Percentiles rank a stretch among this genome's conserved stretches.
Conservation (phyloP, 441 rosid species). For the Pelargonium fulgidum region DNA sequence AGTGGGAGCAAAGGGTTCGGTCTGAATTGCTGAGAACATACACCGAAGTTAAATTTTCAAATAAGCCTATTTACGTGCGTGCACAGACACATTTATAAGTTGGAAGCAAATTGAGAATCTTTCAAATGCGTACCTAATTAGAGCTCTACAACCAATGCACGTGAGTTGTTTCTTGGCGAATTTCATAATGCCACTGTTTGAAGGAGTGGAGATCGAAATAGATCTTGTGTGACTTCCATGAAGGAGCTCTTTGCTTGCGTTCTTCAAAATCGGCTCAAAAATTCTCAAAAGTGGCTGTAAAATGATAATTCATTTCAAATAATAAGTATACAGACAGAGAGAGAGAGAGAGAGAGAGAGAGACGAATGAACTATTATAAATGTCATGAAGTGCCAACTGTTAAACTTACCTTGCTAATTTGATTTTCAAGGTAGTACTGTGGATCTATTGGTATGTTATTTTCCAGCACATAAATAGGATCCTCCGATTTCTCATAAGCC, state of each 20-base stretch:
- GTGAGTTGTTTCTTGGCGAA: constrained; percentile 80
- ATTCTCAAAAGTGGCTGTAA: constrained; percentile 88
- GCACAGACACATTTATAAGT: too few relatives aligned
- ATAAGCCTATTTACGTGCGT: too few relatives aligned
- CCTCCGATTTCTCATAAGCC: constrained; percentile 98
- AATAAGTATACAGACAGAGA: constrained; percentile 9
- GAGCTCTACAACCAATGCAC: constrained; percentile 90
- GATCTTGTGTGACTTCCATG: constrained; percentile 90
- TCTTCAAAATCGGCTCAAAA: constrained; percentile 93
- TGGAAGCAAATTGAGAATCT: constrained; percentile 17
- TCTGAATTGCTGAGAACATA: constrained; percentile 42
- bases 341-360: background rate
- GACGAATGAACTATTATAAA: background rate
- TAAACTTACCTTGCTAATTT: constrained; percentile 77
- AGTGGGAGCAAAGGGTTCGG: constrained; percentile 66
- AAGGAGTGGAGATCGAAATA: constrained; percentile 81
- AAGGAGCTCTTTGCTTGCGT: constrained; percentile 92
- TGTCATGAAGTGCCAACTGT: background rate
- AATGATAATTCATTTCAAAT: constrained; percentile 16
- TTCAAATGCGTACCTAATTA: constrained; percentile 47
- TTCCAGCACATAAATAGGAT: constrained; percentile 87
- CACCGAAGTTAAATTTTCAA: background rate
- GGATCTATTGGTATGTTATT: constrained; percentile 94
- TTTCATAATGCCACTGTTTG: constrained; percentile 89
- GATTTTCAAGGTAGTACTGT: constrained; percentile 87